Conservation (phyloP, 176 grass and related monocot genomes). For the Avena sativa region DNA sequence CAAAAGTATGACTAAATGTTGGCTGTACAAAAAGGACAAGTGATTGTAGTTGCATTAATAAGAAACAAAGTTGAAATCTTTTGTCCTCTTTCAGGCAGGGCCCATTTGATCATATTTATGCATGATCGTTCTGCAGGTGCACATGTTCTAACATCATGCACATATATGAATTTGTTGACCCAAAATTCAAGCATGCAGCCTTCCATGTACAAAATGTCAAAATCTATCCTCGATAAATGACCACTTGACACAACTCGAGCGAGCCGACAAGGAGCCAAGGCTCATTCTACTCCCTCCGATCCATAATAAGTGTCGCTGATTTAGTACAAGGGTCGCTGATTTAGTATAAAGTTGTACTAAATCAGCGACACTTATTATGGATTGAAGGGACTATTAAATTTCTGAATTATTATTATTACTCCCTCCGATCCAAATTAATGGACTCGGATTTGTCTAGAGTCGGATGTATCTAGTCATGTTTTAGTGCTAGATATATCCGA, state of each 20-base stretch:
- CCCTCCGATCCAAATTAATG: no score
- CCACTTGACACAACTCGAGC: not conserved
- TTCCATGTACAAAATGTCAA: conserved; percentile 12
- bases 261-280: conserved; percentile 1
- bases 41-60: not conserved
- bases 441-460: no score
- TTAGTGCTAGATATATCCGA: no score
- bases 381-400: no score
- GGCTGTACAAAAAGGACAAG: not conserved
- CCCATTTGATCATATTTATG: not conserved
- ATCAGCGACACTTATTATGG: no score
- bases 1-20: not conserved
- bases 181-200: not conserved
- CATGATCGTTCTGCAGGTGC: conserved; percentile 19
- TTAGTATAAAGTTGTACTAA: no score
- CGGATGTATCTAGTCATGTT: no score
- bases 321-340: no score
- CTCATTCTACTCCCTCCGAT: not conserved
- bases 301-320: no score
- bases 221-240: conserved; percentile 27
- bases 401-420: no score
- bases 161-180: conserved; percentile 29
- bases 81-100: conserved; percentile 8
- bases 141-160: conserved; percentile 12
- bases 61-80: conserved; percentile 5